Conservation (phyloP, 768 basidiomycete genomes). For the Termitomyces sp. region DNA sequence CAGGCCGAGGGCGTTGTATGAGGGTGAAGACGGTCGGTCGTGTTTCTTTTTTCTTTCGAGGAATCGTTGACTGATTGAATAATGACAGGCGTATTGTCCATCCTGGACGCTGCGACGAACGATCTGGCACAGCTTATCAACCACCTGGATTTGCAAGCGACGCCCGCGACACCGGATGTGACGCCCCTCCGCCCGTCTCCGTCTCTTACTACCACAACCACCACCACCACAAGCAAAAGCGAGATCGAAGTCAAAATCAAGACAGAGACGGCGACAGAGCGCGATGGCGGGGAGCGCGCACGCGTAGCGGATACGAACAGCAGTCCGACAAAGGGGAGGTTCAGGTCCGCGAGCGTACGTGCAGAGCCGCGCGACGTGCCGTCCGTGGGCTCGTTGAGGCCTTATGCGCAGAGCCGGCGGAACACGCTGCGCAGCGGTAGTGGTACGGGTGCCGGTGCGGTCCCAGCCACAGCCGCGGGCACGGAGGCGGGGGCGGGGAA, state of each 20-base stretch:
- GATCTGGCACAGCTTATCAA: conserved; percentile 76
- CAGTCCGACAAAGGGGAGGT: conserved; percentile 14
- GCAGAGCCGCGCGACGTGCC: conserved; percentile 21
- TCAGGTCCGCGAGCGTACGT: not conserved
- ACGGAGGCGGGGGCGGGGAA: too few species aligned
- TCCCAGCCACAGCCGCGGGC: not conserved
- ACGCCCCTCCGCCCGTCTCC: conserved; percentile 25
- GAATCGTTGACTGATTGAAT: not conserved
- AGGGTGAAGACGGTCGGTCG: conserved; percentile 47
- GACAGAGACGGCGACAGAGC: not conserved
- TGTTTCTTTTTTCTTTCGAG: not conserved
- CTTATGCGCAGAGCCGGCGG: conserved; percentile 33
- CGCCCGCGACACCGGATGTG: conserved; percentile 50
- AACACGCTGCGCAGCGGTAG: not conserved
- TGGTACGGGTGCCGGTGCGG: not conserved
- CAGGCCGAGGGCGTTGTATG: conserved; percentile 45
- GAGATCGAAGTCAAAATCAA: too few species aligned
- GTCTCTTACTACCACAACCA: conserved; percentile 14
- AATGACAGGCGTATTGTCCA: conserved; percentile 48
- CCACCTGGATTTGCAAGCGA: conserved; percentile 76
- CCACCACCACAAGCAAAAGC: too few species aligned
- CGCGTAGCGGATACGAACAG: not conserved
- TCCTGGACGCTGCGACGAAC: conserved; percentile 75
- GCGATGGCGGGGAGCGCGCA: too few species aligned
- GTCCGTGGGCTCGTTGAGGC: conserved; percentile 43